phyloP scores from a whole-genome alignment of 2,329 filamentous ascomycete species.

The Colletotrichum sublineola region DNA sequence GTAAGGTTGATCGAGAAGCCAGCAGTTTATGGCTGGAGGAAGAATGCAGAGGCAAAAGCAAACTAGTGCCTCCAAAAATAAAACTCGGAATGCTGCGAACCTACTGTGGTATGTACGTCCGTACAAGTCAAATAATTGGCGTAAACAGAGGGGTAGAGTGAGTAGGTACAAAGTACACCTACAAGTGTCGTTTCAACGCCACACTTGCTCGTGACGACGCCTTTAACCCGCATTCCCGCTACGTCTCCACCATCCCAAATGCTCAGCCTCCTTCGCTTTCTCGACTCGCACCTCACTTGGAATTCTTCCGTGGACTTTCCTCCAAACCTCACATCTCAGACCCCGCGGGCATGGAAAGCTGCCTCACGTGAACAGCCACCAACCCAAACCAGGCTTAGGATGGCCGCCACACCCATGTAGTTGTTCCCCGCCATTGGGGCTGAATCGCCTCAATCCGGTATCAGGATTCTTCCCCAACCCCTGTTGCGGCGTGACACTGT shows the following conservation, averaged over 20 bases:
- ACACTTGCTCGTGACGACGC: constrained; percentile 40
- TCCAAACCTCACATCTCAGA: not conserved
- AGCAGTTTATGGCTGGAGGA: not conserved
- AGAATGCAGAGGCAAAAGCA: not conserved
- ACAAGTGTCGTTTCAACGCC: constrained; percentile 11
- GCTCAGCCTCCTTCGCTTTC: constrained; percentile 39
- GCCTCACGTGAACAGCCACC: constrained; percentile 16
- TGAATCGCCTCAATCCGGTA: constrained; percentile 34
- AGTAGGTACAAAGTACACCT: not conserved
- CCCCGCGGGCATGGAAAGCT: constrained; percentile 4
- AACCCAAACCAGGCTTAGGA: constrained; percentile 4
- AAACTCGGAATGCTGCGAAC: constrained; percentile 2
- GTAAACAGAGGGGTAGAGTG: not conserved
- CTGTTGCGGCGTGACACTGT: constrained; percentile 26
- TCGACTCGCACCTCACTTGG: not conserved
- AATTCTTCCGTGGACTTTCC: constrained; percentile 11
- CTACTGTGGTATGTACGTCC: not conserved
- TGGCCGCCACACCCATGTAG: not conserved
- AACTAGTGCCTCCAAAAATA: constrained; percentile 31
- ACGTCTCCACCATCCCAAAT: constrained; percentile 15
- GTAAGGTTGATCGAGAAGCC: not conserved
- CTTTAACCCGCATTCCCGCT: constrained; percentile 8
- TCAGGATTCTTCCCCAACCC: constrained; percentile 18
- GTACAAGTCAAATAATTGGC: too few species aligned
- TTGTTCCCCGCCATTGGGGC: constrained; percentile 32